A percentile compares a stretch with the other conserved stretches of the same genome.
These are phyloP conservation scores for Elsinoe ampelina DNA, from an alignment of 2,329 filamentous ascomycete species.

Conservation along the genomic window DNA sequence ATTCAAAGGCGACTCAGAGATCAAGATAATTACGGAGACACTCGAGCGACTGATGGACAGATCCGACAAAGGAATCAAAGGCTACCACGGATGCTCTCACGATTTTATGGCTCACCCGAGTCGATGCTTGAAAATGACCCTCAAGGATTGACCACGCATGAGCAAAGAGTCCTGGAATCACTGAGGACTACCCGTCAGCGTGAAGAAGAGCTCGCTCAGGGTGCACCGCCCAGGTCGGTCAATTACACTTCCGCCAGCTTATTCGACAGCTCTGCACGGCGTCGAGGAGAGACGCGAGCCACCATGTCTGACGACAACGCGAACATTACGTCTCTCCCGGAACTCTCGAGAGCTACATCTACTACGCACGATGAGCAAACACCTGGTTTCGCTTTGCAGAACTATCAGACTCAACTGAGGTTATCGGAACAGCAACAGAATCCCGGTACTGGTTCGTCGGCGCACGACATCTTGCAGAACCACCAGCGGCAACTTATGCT, in stretches of 20 bases:
- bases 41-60: slow-evolving; percentile 20
- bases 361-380: too few relatives aligned
- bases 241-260: slow-evolving; percentile 33
- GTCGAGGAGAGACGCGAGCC: neutral
- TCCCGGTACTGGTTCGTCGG: neutral
- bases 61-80: slow-evolving; percentile 28
- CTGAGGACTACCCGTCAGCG: slow-evolving; percentile 35
- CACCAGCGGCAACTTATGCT: slow-evolving; percentile 15
- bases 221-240: slow-evolving; percentile 31
- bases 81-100: slow-evolving; percentile 14
- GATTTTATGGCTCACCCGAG: slow-evolving; percentile 24
- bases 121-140: slow-evolving; percentile 35
- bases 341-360: neutral
- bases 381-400: too few relatives aligned
- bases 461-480: slow-evolving; percentile 14
- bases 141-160: slow-evolving; percentile 36
- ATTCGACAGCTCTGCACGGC: slow-evolving; percentile 18
- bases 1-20: neutral
- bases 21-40: neutral
- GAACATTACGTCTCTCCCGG: neutral
- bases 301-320: neutral
- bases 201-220: slow-evolving; percentile 32
- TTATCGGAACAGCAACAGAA: neutral
- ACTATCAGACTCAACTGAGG: neutral
- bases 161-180: slow-evolving; percentile 39